A percentile compares a stretch with the other conserved stretches of the same genome.
These are phyloP conservation scores for Tricholoma hemisulphureum DNA, from an alignment of 768 basidiomycete species.

Conservation along the genomic window DNA sequence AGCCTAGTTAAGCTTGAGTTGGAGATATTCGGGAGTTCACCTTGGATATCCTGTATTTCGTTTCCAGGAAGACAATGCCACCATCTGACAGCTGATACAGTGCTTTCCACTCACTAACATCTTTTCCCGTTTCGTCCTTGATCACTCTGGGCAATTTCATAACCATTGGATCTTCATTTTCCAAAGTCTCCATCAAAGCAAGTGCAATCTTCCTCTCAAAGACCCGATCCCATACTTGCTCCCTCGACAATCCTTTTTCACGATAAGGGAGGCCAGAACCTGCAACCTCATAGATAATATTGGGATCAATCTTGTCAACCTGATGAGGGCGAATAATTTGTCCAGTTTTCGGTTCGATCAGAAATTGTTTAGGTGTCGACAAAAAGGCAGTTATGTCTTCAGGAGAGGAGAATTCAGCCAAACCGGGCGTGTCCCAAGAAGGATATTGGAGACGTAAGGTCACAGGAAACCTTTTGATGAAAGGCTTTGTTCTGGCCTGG, in stretches of 20 bases:
- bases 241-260: constrained; percentile 1
- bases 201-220: constrained; percentile 5
- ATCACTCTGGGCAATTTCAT: not conserved
- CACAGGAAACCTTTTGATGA: constrained; percentile 2
- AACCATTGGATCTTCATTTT: not conserved
- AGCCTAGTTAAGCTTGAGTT: constrained; percentile 3
- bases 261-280: constrained; percentile 1
- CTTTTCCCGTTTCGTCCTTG: constrained; percentile 3
- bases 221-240: constrained; percentile 1
- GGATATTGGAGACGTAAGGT: not conserved
- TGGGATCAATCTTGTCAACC: not conserved
- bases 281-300: not conserved
- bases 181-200: constrained; percentile 3
- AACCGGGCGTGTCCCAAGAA: not conserved
- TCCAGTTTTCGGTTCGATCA: not conserved
- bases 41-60: constrained; percentile 9
- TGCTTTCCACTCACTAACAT: constrained; percentile 10
- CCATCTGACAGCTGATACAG: constrained; percentile 9
- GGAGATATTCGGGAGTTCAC: constrained; percentile 5
- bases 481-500: not conserved
- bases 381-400: not conserved
- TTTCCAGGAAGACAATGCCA: constrained; percentile 8
- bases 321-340: not conserved
- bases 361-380: not conserved
- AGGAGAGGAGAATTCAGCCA: not conserved